Percentiles rank a stretch among this genome's conserved stretches.
Conservation (phyloP, 1,284 basidiomycete species). For the Meira nashicola region DNA sequence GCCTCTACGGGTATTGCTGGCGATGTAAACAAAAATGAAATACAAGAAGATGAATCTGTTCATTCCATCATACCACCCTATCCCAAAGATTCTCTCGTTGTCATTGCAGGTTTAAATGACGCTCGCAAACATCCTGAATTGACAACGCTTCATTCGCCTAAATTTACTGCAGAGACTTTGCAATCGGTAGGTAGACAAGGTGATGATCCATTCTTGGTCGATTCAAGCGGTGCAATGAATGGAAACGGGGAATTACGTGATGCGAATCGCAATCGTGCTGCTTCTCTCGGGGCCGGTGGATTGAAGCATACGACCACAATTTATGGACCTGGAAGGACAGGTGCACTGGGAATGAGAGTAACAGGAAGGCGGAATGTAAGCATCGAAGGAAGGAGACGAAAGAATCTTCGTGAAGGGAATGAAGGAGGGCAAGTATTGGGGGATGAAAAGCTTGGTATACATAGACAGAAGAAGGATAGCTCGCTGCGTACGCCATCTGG, state of each 20-base stretch:
- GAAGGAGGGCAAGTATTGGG: too few species aligned
- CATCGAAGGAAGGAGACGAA: not conserved
- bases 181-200: not conserved
- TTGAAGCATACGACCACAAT: constrained; percentile 41
- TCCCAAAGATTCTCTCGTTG: constrained; percentile 30
- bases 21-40: not conserved
- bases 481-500: not conserved
- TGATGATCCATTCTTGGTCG: constrained; percentile 3
- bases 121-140: constrained; percentile 30
- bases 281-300: constrained; percentile 9
- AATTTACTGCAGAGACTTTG: not conserved
- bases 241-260: not conserved
- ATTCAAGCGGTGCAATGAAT: not conserved
- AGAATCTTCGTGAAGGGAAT: too few species aligned
- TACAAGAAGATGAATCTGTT: not conserved
- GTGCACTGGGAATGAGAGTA: constrained; percentile 40
- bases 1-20: not conserved
- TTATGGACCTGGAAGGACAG: constrained; percentile 34
- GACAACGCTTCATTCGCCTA: constrained; percentile 30
- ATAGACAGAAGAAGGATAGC: not conserved
- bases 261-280: not conserved
- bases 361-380: constrained; percentile 13
- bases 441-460: too few species aligned
- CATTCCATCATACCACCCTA: constrained; percentile 1
- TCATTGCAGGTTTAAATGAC: constrained; percentile 27